A percentile compares a stretch with the other conserved stretches of the same genome.
Evolutionary conservation across 352 stramenopile genomes (phyloP).

Genomic region (Phytopythium cucurbitacearum): DNA sequence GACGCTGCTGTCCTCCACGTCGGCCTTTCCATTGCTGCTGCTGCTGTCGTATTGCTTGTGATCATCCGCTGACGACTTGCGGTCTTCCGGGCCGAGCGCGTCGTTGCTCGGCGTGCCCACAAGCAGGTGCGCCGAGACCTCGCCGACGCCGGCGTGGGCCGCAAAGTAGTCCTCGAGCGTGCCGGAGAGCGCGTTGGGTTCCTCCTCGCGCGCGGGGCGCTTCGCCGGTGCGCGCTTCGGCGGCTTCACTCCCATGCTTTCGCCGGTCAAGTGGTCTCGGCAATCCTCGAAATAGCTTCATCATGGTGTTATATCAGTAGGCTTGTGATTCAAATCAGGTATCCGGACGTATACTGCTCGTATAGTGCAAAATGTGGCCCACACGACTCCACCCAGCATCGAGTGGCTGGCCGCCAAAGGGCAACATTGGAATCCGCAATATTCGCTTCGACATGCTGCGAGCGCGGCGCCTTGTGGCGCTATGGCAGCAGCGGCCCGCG

Average conservation of each 20-base stretch:
- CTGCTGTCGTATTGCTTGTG: constrained; percentile 39
- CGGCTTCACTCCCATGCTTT: not conserved
- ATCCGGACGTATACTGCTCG: too few relatives aligned
- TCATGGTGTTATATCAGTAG: not conserved
- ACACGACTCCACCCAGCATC: not conserved
- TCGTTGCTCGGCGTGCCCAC: constrained; percentile 40
- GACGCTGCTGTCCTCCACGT: constrained; percentile 17
- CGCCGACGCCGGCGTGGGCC: constrained; percentile 17
- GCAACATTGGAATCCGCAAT: too few relatives aligned
- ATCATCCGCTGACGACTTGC: too few relatives aligned
- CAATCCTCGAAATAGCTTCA: too few relatives aligned
- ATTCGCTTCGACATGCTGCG: constrained; percentile 17
- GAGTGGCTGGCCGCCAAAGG: not conserved
- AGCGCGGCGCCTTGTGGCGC: constrained; percentile 28
- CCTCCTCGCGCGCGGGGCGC: not conserved
- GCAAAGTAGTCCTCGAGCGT: constrained; percentile 34
- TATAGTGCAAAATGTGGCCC: not conserved
- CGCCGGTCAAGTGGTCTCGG: too few relatives aligned
- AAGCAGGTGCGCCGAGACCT: constrained; percentile 58
- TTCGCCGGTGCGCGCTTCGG: constrained; percentile 1
- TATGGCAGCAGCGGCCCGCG: constrained; percentile 18
- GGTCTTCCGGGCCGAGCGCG: constrained; percentile 39
- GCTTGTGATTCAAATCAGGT: not conserved
- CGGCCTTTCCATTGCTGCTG: constrained; percentile 9
- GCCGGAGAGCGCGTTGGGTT: constrained; percentile 3